Evolutionary conservation across 768 basidiomycete genomes (phyloP).

Genomic region (Boletus sp.): DNA sequence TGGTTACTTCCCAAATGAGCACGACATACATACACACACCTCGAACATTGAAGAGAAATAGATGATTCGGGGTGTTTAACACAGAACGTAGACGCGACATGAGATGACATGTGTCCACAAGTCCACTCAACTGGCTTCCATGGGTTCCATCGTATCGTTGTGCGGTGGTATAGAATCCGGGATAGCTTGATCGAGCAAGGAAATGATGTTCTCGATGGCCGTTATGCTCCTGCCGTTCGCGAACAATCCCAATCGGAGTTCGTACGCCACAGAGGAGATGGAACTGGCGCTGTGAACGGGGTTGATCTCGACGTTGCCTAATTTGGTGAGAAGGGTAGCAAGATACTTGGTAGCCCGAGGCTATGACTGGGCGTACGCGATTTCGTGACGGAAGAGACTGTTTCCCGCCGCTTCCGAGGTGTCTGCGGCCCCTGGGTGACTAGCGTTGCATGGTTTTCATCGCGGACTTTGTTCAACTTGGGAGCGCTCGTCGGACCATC

Average conservation of each 20-base stretch:
- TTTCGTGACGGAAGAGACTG: conserved; percentile 5
- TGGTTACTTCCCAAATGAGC: background rate
- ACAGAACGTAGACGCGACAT: background rate
- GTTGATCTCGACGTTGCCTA: conserved; percentile 9
- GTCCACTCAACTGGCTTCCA: conserved; percentile 8
- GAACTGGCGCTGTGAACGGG: conserved; percentile 19
- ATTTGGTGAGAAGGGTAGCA: conserved; percentile 19
- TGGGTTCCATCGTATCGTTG: background rate
- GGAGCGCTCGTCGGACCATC: background rate
- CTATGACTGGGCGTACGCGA: background rate
- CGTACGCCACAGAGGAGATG: conserved; percentile 29
- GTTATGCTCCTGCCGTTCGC: conserved; percentile 24
- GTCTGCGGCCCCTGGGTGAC: background rate
- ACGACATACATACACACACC: background rate
- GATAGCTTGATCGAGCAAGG: conserved; percentile 28
- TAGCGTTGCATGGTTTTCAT: conserved; percentile 1
- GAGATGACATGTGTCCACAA: background rate
- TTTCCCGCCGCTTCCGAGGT: conserved; percentile 15
- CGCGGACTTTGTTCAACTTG: background rate
- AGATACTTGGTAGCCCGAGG: conserved; percentile 8
- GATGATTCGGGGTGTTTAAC: background rate
- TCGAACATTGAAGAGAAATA: background rate
- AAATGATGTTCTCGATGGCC: conserved; percentile 26
- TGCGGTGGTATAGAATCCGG: conserved; percentile 6
- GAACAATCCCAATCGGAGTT: conserved; percentile 25